Percentiles rank a stretch among this genome's conserved stretches.
Conservation (phyloP, 148 eudicot species). For the Agrostemma githago region DNA sequence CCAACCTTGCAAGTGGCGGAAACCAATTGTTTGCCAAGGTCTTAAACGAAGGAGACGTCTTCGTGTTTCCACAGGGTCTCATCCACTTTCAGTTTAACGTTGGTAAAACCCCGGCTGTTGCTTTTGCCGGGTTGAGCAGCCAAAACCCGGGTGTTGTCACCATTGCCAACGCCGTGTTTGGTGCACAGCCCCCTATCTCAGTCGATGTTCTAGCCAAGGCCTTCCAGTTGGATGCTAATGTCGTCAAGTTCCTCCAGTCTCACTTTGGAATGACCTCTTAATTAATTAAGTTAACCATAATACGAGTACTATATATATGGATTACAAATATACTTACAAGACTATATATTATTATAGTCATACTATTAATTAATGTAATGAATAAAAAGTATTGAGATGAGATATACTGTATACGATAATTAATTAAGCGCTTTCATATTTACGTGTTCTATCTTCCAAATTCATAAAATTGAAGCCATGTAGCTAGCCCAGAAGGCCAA, state of each 20-base stretch:
- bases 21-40: conserved; percentile 11
- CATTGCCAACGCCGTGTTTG: conserved; percentile 15
- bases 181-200: conserved; percentile 8
- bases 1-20: conserved; percentile 12
- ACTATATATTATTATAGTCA: too few species aligned
- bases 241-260: conserved; percentile 12
- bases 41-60: conserved; percentile 19
- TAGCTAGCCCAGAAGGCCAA: too few species aligned
- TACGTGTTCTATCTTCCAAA: too few species aligned
- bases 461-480: too few species aligned
- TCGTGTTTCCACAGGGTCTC: conserved; percentile 19
- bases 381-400: background rate
- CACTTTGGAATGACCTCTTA: conserved; percentile 6
- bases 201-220: conserved; percentile 17
- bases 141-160: conserved; percentile 15
- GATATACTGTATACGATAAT: too few species aligned
- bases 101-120: conserved; percentile 11
- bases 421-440: too few species aligned
- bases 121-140: conserved; percentile 12
- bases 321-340: background rate
- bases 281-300: background rate
- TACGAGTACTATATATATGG: too few species aligned
- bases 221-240: conserved; percentile 13
- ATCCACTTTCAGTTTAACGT: conserved; percentile 12
- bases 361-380: background rate